phyloP scores from a whole-genome alignment of 176 grass and related monocot species.

The Avena sativa region DNA sequence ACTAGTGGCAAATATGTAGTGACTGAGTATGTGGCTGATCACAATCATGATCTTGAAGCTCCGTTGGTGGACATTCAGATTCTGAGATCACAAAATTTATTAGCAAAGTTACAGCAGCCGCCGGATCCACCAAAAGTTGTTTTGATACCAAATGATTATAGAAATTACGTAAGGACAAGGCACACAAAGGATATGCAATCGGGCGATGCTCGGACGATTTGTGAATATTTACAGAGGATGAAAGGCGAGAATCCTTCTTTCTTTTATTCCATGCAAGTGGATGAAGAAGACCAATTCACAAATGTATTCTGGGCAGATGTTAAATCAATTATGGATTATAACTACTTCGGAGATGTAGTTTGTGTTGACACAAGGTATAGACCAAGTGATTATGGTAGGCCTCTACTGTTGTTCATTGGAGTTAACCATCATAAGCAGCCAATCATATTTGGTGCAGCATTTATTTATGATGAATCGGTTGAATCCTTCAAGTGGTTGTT shows the following conservation, averaged over 20 bases:
- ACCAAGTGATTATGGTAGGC: constrained; percentile 64
- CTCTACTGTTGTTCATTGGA: constrained; percentile 75
- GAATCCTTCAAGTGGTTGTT: constrained; percentile 88
- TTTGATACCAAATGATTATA: constrained; percentile 78
- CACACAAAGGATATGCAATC: constrained; percentile 50
- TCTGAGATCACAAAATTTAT: constrained; percentile 72
- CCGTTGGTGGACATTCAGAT: constrained; percentile 80
- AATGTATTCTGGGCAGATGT: constrained; percentile 86
- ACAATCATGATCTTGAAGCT: constrained; percentile 81
- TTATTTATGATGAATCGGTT: constrained; percentile 70
- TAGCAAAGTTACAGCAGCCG: constrained; percentile 67
- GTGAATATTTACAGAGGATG: constrained; percentile 82
- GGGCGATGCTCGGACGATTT: constrained; percentile 70
- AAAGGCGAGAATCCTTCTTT: constrained; percentile 81
- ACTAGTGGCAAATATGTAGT: constrained; percentile 68
- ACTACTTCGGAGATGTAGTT: constrained; percentile 81
- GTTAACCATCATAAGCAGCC: constrained; percentile 88
- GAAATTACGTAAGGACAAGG: constrained; percentile 75
- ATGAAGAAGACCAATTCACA: constrained; percentile 77
- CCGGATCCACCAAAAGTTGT: constrained; percentile 58
- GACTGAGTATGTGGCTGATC: constrained; percentile 73
- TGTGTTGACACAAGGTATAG: constrained; percentile 82
- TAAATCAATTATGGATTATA: constrained; percentile 76
- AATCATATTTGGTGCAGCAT: constrained; percentile 71
- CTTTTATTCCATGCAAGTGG: constrained; percentile 87